Base-by-base conservation (phyloP, 768 basidiomycete genomes). In the Hortiboletus flavorubellus region DNA sequence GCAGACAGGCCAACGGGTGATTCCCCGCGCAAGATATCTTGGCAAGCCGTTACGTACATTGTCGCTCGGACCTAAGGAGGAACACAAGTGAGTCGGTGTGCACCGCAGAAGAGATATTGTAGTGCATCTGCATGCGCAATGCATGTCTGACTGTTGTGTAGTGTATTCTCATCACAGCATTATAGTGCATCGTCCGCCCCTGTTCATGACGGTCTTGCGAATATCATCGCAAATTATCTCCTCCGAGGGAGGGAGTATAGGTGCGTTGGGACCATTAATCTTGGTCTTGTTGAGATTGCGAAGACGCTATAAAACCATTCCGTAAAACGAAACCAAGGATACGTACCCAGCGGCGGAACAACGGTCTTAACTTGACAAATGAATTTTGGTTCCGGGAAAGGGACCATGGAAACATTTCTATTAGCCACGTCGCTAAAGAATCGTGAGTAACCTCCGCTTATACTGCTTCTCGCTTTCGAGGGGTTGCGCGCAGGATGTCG, bases 401-500 rank as follows among this genome's bases (percentile, higher is more conserved):
- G n/a, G 15, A 15, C n/a, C 44, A 48, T 4, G 37, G 35, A 37
- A 50, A 31, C 29, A 46, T 29, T 33, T 54, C 35, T 40, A 62
- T 55, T 51, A 50, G 31, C 26, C 51, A 35, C 29, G 18, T 51
- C 11, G 15, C 11, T 39, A 54, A 29, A 5, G 21, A 18, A 41
- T 40, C 29, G 39, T 49, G 26, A 4, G 37, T 49, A 60, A 51
- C 33, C 14, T 46, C 12, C 51, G 35, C 21, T 59, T 78, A 89
- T 55, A 86, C 83, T 51, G 84, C 89, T 68, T 97, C 94, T 49
- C 94, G 82, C 72, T 79, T 89, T 67, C 94, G 79, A 12, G 94
- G 94, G 44, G 93, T 79, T 18, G 90, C 83, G 48, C 92, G 80
- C 59, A 96, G 78, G 62, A 97, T 96, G 68, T 96, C 92, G 63